Percentiles rank a stretch among this genome's conserved stretches.
phyloP scores from a whole-genome alignment of 2,329 filamentous ascomycete genomes.

The Balansia obtecta region DNA sequence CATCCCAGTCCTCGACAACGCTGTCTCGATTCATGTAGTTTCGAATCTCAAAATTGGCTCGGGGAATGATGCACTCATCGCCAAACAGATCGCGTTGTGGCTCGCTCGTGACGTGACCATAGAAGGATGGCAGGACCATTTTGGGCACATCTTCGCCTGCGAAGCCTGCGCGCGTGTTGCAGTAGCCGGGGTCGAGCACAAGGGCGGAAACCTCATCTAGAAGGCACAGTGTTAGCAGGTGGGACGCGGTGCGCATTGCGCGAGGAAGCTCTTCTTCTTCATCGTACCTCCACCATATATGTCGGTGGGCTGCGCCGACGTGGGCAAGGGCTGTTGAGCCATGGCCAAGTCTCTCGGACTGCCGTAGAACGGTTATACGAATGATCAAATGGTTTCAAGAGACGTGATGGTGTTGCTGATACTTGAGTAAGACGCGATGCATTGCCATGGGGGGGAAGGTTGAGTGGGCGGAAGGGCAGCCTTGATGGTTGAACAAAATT shows the following conservation, averaged over 20 bases:
- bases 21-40: slow-evolving; percentile 88
- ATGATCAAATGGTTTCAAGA: not conserved
- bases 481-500: slow-evolving; percentile 22
- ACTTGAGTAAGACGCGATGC: not conserved
- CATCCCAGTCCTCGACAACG: slow-evolving; percentile 93
- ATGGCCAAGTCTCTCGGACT: slow-evolving; percentile 21
- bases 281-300: slow-evolving; percentile 49
- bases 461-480: not conserved
- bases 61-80: slow-evolving; percentile 77
- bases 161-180: slow-evolving; percentile 83
- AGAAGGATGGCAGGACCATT: slow-evolving; percentile 81
- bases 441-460: not conserved
- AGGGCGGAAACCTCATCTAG: slow-evolving; percentile 94
- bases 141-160: slow-evolving; percentile 97
- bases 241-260: not conserved
- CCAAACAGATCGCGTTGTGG: slow-evolving; percentile 58
- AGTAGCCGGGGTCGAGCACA: slow-evolving; percentile 90
- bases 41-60: slow-evolving; percentile 65
- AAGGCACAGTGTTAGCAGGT: slow-evolving; percentile 3
- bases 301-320: slow-evolving; percentile 46
- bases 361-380: not conserved
- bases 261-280: not conserved
- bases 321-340: slow-evolving; percentile 43
- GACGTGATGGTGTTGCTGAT: slow-evolving; percentile 7
- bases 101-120: slow-evolving; percentile 47